These are phyloP conservation scores for Plasmopara halstedii DNA, from an alignment of 352 stramenopile species.

Conservation along the genomic window DNA sequence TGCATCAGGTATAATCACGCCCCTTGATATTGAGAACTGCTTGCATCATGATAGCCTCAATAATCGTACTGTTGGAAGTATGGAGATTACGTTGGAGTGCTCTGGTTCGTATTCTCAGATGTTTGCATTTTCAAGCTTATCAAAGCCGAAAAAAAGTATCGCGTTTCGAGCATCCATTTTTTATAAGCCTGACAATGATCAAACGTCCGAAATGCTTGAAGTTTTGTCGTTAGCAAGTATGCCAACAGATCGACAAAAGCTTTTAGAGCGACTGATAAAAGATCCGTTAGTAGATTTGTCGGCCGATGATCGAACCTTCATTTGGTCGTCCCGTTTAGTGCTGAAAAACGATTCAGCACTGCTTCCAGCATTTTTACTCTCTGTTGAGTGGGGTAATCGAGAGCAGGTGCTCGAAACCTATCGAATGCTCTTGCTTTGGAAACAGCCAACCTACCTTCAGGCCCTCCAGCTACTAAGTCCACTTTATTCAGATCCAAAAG, in stretches of 20 bases:
- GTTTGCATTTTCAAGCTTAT: conserved; percentile 58
- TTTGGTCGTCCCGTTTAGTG: conserved; percentile 58
- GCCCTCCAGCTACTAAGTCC: conserved; percentile 84
- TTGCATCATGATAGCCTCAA: conserved; percentile 22
- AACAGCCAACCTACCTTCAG: conserved; percentile 68
- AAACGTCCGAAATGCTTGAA: conserved; percentile 7
- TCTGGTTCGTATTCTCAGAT: conserved; percentile 27
- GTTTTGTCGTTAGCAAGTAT: conserved; percentile 20
- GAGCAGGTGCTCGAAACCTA: conserved; percentile 79
- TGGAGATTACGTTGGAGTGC: conserved; percentile 45
- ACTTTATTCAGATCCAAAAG: conserved; percentile 85
- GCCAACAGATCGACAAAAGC: conserved; percentile 25
- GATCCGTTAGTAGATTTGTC: conserved; percentile 65
- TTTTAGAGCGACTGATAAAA: conserved; percentile 43
- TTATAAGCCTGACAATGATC: conserved; percentile 13
- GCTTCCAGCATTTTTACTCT: conserved; percentile 78
- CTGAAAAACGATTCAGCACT: conserved; percentile 67
- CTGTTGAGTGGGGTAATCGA: conserved; percentile 76
- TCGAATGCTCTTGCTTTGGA: conserved; percentile 67
- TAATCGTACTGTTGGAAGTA: conserved; percentile 29
- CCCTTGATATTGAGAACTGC: conserved; percentile 73
- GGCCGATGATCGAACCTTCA: conserved; percentile 47
- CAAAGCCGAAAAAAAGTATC: conserved; percentile 39
- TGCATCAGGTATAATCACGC: conserved; percentile 27
- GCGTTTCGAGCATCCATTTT: conserved; percentile 71